A percentile compares a stretch with the other conserved stretches of the same genome.
Conservation (phyloP, 2,329 filamentous ascomycete genomes). For the Calonectria naviculata region DNA sequence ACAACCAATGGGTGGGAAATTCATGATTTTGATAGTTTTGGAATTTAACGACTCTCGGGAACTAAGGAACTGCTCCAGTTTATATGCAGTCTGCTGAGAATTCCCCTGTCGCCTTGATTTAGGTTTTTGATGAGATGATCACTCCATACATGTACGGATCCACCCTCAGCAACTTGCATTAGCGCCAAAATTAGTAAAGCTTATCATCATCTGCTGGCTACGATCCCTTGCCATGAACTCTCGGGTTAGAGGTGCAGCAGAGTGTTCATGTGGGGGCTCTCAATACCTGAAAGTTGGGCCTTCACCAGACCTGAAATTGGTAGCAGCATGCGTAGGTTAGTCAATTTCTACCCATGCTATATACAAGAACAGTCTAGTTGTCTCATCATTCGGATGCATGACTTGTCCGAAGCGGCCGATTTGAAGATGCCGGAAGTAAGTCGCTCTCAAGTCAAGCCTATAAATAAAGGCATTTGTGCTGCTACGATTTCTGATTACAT, state of each 20-base stretch:
- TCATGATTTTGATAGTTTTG: not conserved
- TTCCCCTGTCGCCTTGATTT: not conserved
- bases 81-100: not conserved
- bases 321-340: not conserved
- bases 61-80: too few relatives aligned
- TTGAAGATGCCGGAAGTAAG: not conserved
- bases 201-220: not conserved
- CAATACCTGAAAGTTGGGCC: too few relatives aligned
- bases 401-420: not conserved
- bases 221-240: not conserved
- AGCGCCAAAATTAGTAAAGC: not conserved
- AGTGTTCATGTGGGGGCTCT: too few relatives aligned
- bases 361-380: too few relatives aligned
- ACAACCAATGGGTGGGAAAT: not conserved
- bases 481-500: not conserved
- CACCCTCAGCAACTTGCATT: conserved; percentile 2
- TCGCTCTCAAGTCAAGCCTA: not conserved
- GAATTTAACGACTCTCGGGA: not conserved
- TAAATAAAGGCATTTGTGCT: not conserved
- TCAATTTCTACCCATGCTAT: not conserved
- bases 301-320: too few relatives aligned
- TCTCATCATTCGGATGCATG: not conserved
- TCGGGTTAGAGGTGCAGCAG: not conserved
- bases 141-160: not conserved
- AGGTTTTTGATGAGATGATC: not conserved